These are phyloP conservation scores for Pseudogymnoascus verrucosus DNA, from an alignment of 2,329 filamentous ascomycete genomes.

Conservation along the genomic window DNA sequence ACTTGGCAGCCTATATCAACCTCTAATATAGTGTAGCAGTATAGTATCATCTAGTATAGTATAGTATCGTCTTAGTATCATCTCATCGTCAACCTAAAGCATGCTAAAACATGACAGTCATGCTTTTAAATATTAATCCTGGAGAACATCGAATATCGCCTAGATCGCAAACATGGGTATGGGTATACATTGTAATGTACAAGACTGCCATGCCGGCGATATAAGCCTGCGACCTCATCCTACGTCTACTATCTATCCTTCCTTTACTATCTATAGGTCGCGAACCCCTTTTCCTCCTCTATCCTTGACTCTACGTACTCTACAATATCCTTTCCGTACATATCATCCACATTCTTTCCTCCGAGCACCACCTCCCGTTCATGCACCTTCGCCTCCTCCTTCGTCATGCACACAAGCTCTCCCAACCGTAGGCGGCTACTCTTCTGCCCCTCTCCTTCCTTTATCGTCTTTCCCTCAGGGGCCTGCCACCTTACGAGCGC, in stretches of 20 bases:
- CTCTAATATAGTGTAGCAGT: neutral
- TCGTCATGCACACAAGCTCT: slow-evolving; percentile 85
- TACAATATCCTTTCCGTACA: slow-evolving; percentile 66
- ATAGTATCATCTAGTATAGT: neutral
- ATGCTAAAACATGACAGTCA: neutral
- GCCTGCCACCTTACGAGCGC: slow-evolving; percentile 73
- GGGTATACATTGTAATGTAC: neutral
- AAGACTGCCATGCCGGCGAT: neutral
- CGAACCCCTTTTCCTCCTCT: slow-evolving; percentile 49
- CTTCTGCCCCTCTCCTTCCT: slow-evolving; percentile 67
- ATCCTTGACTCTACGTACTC: slow-evolving; percentile 58
- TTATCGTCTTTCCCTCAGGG: slow-evolving; percentile 51
- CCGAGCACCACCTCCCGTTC: slow-evolving; percentile 71
- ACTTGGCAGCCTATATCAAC: neutral
- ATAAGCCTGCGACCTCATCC: neutral
- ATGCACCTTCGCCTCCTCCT: slow-evolving; percentile 75
- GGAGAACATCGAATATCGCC: neutral
- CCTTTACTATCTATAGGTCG: neutral
- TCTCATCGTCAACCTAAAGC: too few species aligned
- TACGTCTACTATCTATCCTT: neutral
- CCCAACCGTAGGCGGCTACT: slow-evolving; percentile 58
- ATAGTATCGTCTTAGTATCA: neutral
- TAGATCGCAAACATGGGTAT: neutral
- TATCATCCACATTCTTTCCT: slow-evolving; percentile 55
- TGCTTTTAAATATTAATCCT: neutral